These are phyloP conservation scores for Silene coronaria DNA, from an alignment of 179 eudicot genomes.

Conservation along the genomic window DNA sequence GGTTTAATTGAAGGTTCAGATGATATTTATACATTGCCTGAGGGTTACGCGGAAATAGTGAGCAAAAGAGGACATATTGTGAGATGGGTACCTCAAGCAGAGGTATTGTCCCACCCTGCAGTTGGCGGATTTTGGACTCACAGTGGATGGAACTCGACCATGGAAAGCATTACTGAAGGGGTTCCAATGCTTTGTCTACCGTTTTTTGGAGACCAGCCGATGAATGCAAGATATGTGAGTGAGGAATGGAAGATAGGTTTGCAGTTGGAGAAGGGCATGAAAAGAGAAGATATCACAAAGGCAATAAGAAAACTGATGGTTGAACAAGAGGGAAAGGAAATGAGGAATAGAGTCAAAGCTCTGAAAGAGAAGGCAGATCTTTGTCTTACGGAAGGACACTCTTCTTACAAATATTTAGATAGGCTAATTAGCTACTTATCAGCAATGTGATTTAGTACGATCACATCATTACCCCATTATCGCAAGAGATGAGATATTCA, in stretches of 20 bases:
- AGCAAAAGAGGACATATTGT: slow-evolving; percentile 23
- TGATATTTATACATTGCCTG: slow-evolving; percentile 21
- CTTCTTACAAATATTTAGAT: slow-evolving; percentile 36
- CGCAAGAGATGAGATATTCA: no score
- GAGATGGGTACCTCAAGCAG: slow-evolving; percentile 37
- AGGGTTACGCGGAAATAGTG: slow-evolving; percentile 20
- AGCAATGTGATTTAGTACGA: slow-evolving; percentile 20
- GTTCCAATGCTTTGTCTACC: slow-evolving; percentile 52
- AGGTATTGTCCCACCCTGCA: slow-evolving; percentile 32
- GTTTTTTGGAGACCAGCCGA: slow-evolving; percentile 28
- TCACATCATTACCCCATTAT: no score
- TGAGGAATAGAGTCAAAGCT: slow-evolving; percentile 24
- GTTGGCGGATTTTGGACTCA: slow-evolving; percentile 42
- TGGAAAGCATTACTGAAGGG: slow-evolving; percentile 47
- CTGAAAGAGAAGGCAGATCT: slow-evolving; percentile 35
- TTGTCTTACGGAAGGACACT: slow-evolving; percentile 34
- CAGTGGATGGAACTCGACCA: slow-evolving; percentile 38
- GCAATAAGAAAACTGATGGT: slow-evolving; percentile 35
- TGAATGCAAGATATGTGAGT: slow-evolving; percentile 30
- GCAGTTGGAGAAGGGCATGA: slow-evolving; percentile 29
- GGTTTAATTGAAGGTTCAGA: slow-evolving; percentile 21
- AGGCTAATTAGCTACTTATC: slow-evolving; percentile 25
- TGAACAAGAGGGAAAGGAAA: slow-evolving; percentile 42
- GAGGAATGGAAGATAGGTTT: slow-evolving; percentile 43
- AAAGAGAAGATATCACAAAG: slow-evolving; percentile 28